Conservation (phyloP, 441 rosid species). For the Codiaeum variegatum region DNA sequence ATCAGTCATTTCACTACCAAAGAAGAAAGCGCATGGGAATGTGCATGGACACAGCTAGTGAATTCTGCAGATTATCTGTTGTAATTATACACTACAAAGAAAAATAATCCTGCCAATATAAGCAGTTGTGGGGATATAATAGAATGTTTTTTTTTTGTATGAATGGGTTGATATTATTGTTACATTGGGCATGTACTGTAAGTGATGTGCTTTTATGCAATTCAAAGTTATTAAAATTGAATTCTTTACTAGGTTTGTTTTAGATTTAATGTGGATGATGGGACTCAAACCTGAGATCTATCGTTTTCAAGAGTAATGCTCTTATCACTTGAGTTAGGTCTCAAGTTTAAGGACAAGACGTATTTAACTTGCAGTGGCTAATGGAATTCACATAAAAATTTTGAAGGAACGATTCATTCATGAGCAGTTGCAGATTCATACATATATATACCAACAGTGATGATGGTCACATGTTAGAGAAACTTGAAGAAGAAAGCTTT, state of each 20-base stretch:
- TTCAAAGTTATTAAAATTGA: background rate
- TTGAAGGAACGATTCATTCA: conserved; percentile 7
- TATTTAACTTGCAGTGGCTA: background rate
- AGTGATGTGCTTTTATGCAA: background rate
- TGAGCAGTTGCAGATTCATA: background rate
- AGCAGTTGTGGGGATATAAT: conserved; percentile 1
- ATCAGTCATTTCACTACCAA: conserved; percentile 31
- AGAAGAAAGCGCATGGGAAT: conserved; percentile 49
- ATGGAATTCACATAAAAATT: conserved; percentile 10
- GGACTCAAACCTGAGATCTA: no score
- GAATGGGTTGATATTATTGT: background rate
- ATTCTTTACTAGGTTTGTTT: no score
- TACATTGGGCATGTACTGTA: background rate
- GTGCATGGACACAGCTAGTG: conserved; percentile 15
- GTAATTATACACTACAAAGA: conserved; percentile 21
- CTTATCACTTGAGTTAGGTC: no score
- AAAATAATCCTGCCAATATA: background rate
- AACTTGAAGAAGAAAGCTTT: conserved; percentile 29
- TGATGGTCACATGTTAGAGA: conserved; percentile 14
- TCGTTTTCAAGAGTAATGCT: no score
- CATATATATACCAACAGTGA: conserved; percentile 10
- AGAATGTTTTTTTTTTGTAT: conserved; percentile 2
- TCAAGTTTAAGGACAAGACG: background rate
- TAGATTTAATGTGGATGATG: no score
- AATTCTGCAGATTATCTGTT: conserved; percentile 10